These are phyloP conservation scores for Babesia gibsoni DNA, from an alignment of 169 alveolate species.

Conservation along the genomic window DNA sequence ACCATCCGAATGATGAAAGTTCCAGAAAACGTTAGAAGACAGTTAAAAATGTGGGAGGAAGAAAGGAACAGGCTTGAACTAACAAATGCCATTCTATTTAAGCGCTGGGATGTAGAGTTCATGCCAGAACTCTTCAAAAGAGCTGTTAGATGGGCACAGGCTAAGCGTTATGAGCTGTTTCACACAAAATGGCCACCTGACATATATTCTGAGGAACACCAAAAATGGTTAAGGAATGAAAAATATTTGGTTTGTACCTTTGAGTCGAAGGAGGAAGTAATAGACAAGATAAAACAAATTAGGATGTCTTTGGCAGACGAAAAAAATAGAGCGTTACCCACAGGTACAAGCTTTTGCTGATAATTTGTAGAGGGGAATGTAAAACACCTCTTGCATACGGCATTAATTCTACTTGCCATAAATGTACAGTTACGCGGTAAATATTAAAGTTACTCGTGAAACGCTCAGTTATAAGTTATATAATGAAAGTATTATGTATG, in stretches of 20 bases:
- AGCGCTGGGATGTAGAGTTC: slow-evolving; percentile 75
- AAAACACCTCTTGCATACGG: too few relatives aligned
- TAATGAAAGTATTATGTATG: neutral
- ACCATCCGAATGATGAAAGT: slow-evolving; percentile 46
- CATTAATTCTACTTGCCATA: neutral
- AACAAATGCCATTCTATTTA: slow-evolving; percentile 71
- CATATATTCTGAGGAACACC: slow-evolving; percentile 65
- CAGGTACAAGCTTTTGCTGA: neutral
- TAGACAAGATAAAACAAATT: slow-evolving; percentile 69
- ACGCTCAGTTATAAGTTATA: neutral
- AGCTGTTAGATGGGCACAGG: slow-evolving; percentile 80
- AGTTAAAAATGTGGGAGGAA: slow-evolving; percentile 85
- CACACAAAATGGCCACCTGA: slow-evolving; percentile 79
- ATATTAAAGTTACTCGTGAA: neutral
- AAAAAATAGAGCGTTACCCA: neutral
- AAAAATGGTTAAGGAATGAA: slow-evolving; percentile 69
- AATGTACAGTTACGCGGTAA: neutral
- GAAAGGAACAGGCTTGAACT: slow-evolving; percentile 80
- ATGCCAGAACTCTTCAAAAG: slow-evolving; percentile 78
- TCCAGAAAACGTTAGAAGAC: slow-evolving; percentile 84
- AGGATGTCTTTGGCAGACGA: slow-evolving; percentile 29
- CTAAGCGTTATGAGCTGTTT: slow-evolving; percentile 69
- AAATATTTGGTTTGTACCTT: slow-evolving; percentile 74
- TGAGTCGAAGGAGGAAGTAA: slow-evolving; percentile 78
- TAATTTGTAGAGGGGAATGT: too few relatives aligned